Conservation (phyloP, 305 asterid species). For the Stenogyne calaminthoides region DNA sequence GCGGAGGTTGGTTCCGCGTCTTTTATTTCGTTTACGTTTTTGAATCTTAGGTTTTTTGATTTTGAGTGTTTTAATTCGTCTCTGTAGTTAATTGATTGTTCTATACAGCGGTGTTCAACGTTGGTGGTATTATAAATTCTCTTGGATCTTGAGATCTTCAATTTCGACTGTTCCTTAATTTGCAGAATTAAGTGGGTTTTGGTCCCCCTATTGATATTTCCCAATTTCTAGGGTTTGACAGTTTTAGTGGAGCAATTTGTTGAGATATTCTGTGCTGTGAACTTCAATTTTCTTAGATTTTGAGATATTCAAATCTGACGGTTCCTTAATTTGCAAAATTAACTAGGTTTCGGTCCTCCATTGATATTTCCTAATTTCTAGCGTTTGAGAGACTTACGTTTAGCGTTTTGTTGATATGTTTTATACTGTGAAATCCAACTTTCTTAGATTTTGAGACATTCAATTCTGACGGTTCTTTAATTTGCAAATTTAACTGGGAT, state of each 20-base stretch:
- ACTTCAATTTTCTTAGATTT: too few relatives aligned
- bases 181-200: not conserved
- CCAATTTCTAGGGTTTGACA: constrained; percentile 32
- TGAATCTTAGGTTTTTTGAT: constrained; percentile 24
- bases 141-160: not conserved
- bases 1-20: not conserved
- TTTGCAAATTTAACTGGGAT: too few relatives aligned
- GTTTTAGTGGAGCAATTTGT: not conserved
- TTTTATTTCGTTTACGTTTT: not conserved
- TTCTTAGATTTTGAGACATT: too few relatives aligned
- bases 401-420: too few relatives aligned
- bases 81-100: not conserved
- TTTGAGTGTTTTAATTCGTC: not conserved
- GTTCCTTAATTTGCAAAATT: too few relatives aligned
- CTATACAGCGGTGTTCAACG: not conserved
- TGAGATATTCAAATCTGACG: too few relatives aligned
- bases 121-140: not conserved
- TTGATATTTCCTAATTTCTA: too few relatives aligned
- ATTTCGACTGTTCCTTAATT: not conserved
- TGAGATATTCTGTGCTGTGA: too few relatives aligned
- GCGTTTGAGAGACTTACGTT: too few relatives aligned
- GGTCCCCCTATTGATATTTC: not conserved
- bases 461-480: too few relatives aligned
- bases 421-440: too few relatives aligned
- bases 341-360: too few relatives aligned